Evolutionary conservation across 208 protist genomes (phyloP).

Genomic region (Phytomonas francai): DNA sequence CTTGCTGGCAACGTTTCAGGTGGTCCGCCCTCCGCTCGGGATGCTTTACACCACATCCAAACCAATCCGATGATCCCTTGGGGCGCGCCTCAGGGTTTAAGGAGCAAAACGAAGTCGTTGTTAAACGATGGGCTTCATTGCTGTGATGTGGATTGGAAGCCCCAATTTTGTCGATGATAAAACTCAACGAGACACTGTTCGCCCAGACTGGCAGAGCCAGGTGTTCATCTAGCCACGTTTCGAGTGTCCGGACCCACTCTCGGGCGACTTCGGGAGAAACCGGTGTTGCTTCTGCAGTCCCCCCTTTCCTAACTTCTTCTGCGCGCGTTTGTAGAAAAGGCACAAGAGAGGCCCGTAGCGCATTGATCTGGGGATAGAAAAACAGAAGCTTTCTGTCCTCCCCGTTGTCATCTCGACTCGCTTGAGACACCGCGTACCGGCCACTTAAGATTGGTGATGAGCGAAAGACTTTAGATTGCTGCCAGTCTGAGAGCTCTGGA

Average conservation of each 20-base stretch:
- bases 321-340: constrained; percentile 40
- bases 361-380: constrained; percentile 33
- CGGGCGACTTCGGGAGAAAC: constrained; percentile 15
- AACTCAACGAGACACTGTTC: constrained; percentile 9
- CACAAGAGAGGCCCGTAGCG: constrained; percentile 27
- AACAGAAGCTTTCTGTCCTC: constrained; percentile 12
- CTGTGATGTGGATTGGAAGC: background rate
- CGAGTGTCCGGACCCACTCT: constrained; percentile 19
- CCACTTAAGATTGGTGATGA: constrained; percentile 46
- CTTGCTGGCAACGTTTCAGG: constrained; percentile 38
- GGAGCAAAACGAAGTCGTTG: background rate
- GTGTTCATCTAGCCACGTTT: constrained; percentile 26
- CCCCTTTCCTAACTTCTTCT: constrained; percentile 14
- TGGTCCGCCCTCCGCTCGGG: constrained; percentile 46
- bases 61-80: background rate
- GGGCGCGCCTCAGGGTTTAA: background rate
- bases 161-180: constrained; percentile 13
- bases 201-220: constrained; percentile 40
- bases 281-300: background rate
- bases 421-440: constrained; percentile 19
- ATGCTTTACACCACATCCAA: constrained; percentile 36
- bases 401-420: background rate
- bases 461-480: constrained; percentile 64
- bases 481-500: constrained; percentile 73
- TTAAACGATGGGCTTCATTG: background rate